A percentile compares a stretch with the other conserved stretches of the same genome.
Conservation (phyloP, 202 grass and related monocot genomes). For the Schoenoplectus triqueter region DNA sequence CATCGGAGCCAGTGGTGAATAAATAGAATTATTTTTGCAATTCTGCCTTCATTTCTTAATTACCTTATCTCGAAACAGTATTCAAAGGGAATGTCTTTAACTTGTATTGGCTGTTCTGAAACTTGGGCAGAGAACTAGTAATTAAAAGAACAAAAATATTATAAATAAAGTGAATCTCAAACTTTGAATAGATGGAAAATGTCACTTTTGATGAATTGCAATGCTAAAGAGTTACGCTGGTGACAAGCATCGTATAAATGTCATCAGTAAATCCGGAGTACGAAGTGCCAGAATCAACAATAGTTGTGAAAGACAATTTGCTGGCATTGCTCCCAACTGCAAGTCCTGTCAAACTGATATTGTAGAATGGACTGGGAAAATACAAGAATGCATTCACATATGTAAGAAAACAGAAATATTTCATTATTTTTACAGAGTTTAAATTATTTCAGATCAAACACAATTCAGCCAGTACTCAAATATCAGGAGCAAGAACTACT, state of each 20-base stretch:
- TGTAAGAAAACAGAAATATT: slow-evolving; percentile 2
- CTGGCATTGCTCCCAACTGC: not conserved
- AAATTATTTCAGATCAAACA: not conserved
- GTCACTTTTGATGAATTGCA: not conserved
- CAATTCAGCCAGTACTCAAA: not conserved
- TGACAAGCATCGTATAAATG: slow-evolving; percentile 21
- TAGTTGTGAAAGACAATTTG: not conserved
- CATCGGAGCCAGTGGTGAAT: not conserved
- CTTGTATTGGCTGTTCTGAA: slow-evolving; percentile 4
- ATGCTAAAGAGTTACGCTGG: slow-evolving; percentile 16
- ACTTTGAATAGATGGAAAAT: not conserved
- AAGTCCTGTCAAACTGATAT: slow-evolving; percentile 37
- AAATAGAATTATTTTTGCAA: not conserved
- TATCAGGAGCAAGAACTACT: not conserved
- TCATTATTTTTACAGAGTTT: not conserved
- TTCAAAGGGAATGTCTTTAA: slow-evolving; percentile 23
- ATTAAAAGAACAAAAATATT: not conserved
- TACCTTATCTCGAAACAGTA: slow-evolving; percentile 48
- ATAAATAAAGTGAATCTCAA: not conserved
- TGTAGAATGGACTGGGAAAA: slow-evolving; percentile 36
- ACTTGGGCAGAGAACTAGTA: not conserved
- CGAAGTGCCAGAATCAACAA: slow-evolving; percentile 40
- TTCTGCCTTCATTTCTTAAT: not conserved
- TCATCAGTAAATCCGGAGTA: slow-evolving; percentile 10
- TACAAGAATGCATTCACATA: not conserved